These are phyloP conservation scores for Yarrowia yakushimensis DNA, from an alignment of 805 yeast species.

Conservation along the genomic window DNA sequence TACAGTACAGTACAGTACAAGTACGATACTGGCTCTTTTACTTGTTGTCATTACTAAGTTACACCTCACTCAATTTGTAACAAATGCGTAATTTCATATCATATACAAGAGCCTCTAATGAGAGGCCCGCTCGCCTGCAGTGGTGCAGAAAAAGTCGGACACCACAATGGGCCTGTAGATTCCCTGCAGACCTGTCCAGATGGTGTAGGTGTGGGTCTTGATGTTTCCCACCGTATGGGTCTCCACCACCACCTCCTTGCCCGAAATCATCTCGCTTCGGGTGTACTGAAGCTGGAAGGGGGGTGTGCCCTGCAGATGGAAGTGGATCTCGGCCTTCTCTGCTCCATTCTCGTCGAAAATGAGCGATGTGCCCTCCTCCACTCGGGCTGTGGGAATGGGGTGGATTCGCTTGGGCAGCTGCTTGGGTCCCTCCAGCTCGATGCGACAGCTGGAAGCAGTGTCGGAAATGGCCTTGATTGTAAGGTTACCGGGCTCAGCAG, in stretches of 20 bases:
- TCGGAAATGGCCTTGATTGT: constrained; percentile 68
- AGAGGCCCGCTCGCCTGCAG: constrained; percentile 22
- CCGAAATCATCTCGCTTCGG: constrained; percentile 53
- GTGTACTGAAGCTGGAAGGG: constrained; percentile 87
- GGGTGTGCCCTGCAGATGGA: constrained; percentile 80
- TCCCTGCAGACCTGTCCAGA: constrained; percentile 82
- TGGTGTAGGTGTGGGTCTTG: constrained; percentile 61
- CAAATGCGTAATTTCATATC: constrained; percentile 9
- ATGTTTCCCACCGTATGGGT: constrained; percentile 57
- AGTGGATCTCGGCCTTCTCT: constrained; percentile 83
- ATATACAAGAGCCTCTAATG: constrained; percentile 1
- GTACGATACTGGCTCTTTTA: no score
- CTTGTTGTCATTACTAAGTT: no score
- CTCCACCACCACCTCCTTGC: constrained; percentile 52
- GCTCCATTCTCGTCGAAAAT: constrained; percentile 90
- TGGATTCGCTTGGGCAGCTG: constrained; percentile 45
- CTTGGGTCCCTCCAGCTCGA: constrained; percentile 31
- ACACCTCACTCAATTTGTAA: not conserved
- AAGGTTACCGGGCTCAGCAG: constrained; percentile 77
- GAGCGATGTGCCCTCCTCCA: constrained; percentile 70
- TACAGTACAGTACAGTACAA: no score
- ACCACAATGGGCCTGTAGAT: constrained; percentile 89
- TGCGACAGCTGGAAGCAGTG: constrained; percentile 64
- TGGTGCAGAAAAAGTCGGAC: constrained; percentile 73
- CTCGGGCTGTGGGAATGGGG: constrained; percentile 73